Percentiles rank a stretch among this genome's conserved stretches.
Evolutionary conservation across 768 basidiomycete genomes (phyloP).

Genomic region (Tremella yokohamensis): DNA sequence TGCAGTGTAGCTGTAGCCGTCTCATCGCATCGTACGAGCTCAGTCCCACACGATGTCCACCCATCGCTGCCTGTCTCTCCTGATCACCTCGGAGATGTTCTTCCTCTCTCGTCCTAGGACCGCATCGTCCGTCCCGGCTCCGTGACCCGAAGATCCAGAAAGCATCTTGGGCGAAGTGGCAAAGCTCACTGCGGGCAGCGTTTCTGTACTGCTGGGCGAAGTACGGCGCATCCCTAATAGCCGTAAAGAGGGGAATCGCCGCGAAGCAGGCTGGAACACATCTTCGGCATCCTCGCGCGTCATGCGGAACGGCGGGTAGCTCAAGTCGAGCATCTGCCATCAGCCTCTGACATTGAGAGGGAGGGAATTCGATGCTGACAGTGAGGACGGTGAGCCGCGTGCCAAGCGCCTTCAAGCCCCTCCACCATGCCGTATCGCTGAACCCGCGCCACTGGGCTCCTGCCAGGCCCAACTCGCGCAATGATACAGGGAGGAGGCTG

Average conservation of each 20-base stretch:
- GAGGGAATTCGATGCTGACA: neutral
- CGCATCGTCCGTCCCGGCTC: neutral
- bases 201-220: neutral
- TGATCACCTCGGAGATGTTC: neutral
- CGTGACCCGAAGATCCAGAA: neutral
- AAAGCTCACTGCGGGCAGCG: too few species aligned
- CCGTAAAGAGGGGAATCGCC: neutral
- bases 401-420: constrained; percentile 1
- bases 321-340: neutral
- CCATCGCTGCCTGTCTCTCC: constrained; percentile 1
- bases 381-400: neutral
- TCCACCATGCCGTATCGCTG: constrained; percentile 1
- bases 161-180: too few species aligned
- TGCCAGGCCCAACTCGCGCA: neutral
- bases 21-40: neutral
- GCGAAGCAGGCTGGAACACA: neutral
- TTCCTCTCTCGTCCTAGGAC: neutral
- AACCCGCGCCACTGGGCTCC: neutral
- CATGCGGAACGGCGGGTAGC: constrained; percentile 1
- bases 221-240: neutral
- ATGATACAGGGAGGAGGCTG: neutral
- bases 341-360: neutral
- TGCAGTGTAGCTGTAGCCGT: too few species aligned
- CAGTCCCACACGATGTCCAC: constrained; percentile 3
- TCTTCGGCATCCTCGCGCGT: neutral